Percentiles rank a stretch among this genome's conserved stretches.
Conservation (phyloP, 805 yeast genomes). For the Tetrapisispora namnaoensis region DNA sequence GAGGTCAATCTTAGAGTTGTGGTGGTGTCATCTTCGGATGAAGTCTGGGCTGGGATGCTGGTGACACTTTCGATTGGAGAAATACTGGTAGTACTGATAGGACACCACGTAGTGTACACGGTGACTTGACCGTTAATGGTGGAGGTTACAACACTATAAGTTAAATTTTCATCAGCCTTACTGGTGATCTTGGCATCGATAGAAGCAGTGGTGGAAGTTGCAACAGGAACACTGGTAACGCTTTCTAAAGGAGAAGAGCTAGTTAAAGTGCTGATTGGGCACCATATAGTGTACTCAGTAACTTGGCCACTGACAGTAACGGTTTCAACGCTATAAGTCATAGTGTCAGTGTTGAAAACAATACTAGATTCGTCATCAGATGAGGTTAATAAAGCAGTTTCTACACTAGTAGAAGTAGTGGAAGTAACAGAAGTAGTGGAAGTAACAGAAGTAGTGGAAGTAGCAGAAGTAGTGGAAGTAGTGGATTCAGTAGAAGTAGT, state of each 20-base stretch:
- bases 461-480: background rate
- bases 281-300: conserved; percentile 23
- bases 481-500: background rate
- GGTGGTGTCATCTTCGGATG: background rate
- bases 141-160: conserved; percentile 8
- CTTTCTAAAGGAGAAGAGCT: background rate
- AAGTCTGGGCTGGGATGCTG: background rate
- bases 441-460: background rate
- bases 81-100: conserved; percentile 11
- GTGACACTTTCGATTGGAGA: background rate
- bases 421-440: background rate
- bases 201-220: background rate
- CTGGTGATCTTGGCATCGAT: background rate
- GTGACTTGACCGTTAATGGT: conserved; percentile 22
- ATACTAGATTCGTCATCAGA: background rate
- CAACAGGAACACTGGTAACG: background rate
- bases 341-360: background rate
- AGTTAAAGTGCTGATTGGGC: conserved; percentile 22
- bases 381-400: background rate
- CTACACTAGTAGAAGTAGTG: background rate
- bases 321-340: conserved; percentile 2
- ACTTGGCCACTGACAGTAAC: background rate
- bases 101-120: conserved; percentile 31
- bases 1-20: background rate
- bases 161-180: background rate